Evolutionary conservation across 2,329 filamentous ascomycete species (phyloP).

Genomic region (Mollisiaceae sp.): DNA sequence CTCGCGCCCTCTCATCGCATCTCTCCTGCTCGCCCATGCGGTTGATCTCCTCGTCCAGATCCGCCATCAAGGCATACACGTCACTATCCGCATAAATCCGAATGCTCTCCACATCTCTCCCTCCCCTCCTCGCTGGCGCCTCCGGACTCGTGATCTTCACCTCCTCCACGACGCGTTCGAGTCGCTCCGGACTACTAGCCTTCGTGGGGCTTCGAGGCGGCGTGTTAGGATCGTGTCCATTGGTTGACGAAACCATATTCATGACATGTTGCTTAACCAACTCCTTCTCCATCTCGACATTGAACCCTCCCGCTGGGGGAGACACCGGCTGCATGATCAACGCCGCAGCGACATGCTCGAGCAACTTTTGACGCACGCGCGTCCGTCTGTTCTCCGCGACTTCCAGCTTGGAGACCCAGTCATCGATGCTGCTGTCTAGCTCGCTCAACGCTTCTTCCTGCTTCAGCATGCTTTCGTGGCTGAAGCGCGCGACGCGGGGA

Average conservation of each 20-base stretch:
- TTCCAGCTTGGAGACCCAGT: constrained; percentile 82
- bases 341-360: constrained; percentile 81
- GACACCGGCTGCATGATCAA: constrained; percentile 50
- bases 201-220: constrained; percentile 51
- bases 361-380: constrained; percentile 76
- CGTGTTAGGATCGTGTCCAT: constrained; percentile 28
- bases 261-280: constrained; percentile 12
- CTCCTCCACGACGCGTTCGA: constrained; percentile 34
- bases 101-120: constrained; percentile 59
- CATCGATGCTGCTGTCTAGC: constrained; percentile 78
- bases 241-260: neutral
- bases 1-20: constrained; percentile 11
- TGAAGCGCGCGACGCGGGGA: constrained; percentile 72
- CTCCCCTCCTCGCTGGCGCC: constrained; percentile 17
- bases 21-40: constrained; percentile 41
- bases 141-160: constrained; percentile 33
- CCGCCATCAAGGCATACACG: constrained; percentile 68
- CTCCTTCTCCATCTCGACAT: constrained; percentile 5
- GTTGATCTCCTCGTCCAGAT: constrained; percentile 67
- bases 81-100: constrained; percentile 71
- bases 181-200: constrained; percentile 29
- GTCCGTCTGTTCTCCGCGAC: constrained; percentile 78
- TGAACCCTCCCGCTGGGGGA: constrained; percentile 14
- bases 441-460: constrained; percentile 81
- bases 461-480: constrained; percentile 75